Conservation (phyloP, 176 grass and related monocot species). For the Raddia guianensis region DNA sequence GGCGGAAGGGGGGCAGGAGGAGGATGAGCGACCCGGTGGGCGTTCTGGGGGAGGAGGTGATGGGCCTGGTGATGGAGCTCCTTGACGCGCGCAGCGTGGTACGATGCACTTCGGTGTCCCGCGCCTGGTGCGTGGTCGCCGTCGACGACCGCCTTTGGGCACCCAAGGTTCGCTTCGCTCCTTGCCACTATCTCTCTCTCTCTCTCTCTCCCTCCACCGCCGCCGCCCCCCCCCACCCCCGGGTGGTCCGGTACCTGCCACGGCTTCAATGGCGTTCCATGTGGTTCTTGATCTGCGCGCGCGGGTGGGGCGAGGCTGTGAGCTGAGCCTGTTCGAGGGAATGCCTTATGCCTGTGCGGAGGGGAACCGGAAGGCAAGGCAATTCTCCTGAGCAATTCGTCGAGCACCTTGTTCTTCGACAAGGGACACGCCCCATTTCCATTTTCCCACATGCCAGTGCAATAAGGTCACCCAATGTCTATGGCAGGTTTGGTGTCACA, state of each 20-base stretch:
- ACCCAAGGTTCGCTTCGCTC: constrained; percentile 47
- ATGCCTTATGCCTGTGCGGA: constrained; percentile 21
- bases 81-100: constrained; percentile 78
- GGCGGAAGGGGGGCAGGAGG: background rate
- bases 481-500: background rate
- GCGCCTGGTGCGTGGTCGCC: constrained; percentile 58
- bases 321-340: constrained; percentile 32
- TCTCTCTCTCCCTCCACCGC: background rate
- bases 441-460: background rate
- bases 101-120: constrained; percentile 67
- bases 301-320: background rate
- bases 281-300: background rate
- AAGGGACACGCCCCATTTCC: no score
- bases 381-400: background rate
- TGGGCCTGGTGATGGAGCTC: constrained; percentile 57
- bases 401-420: background rate
- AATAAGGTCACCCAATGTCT: background rate
- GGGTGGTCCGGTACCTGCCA: background rate
- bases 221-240: background rate
- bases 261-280: background rate
- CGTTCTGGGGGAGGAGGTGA: constrained; percentile 56
- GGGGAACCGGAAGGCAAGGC: background rate
- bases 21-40: constrained; percentile 54
- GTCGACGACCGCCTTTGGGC: constrained; percentile 66
- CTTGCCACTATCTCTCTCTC: background rate